These are phyloP conservation scores for Coleophoma cylindrospora DNA, from an alignment of 2,329 filamentous ascomycete species.

Conservation along the genomic window DNA sequence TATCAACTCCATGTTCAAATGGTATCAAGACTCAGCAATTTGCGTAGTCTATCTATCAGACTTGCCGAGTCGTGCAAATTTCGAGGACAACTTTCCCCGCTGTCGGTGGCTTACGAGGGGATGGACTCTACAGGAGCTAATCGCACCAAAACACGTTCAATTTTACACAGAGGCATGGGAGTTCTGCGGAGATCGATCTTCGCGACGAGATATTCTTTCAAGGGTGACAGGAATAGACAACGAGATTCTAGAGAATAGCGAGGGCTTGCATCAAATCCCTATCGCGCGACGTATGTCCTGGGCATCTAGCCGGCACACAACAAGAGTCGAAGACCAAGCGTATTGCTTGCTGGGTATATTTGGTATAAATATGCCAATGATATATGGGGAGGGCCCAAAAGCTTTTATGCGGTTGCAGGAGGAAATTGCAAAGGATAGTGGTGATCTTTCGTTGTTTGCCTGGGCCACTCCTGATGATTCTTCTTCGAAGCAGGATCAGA, in stretches of 20 bases:
- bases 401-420: constrained; percentile 29
- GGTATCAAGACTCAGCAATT: constrained; percentile 5
- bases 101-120: neutral
- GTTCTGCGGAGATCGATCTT: too few species aligned
- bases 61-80: neutral
- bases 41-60: constrained; percentile 9
- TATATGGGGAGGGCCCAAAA: constrained; percentile 31
- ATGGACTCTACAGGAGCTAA: too few species aligned
- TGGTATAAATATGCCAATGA: constrained; percentile 34
- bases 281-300: constrained; percentile 29
- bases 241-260: neutral
- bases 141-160: neutral
- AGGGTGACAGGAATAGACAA: too few species aligned
- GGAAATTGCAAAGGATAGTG: constrained; percentile 25
- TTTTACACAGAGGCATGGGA: too few species aligned
- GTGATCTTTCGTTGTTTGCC: constrained; percentile 24
- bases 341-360: constrained; percentile 39
- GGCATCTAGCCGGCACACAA: constrained; percentile 29
- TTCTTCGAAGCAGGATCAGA: too few species aligned
- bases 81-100: neutral
- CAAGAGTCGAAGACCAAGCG: constrained; percentile 32
- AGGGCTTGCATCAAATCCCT: neutral
- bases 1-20: constrained; percentile 2
- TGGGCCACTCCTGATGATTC: constrained; percentile 10
- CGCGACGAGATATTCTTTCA: too few species aligned